phyloP scores from a whole-genome alignment of 169 alveolate species.

The Plasmodium knowlesi region DNA sequence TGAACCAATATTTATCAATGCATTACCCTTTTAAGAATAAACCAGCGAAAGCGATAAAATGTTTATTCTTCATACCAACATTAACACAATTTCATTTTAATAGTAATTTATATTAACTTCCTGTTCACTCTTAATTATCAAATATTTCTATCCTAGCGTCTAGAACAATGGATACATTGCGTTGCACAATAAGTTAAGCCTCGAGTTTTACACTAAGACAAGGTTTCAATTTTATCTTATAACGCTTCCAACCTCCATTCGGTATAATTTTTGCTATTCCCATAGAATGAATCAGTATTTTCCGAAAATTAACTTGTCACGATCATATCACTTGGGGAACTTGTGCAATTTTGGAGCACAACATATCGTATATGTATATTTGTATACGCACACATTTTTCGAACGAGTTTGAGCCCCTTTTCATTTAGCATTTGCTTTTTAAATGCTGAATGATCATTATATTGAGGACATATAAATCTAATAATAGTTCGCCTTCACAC shows the following conservation, averaged over 20 bases:
- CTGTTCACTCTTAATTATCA: background rate
- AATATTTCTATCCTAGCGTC: background rate
- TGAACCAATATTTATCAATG: background rate
- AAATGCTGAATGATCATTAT: background rate
- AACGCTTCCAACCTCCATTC: background rate
- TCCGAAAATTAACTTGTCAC: background rate
- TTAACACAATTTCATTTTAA: background rate
- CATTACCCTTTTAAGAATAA: background rate
- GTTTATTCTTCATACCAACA: background rate
- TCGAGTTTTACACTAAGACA: background rate
- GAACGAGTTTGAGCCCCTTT: background rate
- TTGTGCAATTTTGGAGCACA: background rate
- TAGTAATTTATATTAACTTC: background rate
- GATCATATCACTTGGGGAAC: background rate
- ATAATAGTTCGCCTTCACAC: background rate
- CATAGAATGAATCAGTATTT: background rate
- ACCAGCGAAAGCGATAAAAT: background rate
- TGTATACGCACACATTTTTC: background rate
- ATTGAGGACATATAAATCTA: background rate
- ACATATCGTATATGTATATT: background rate
- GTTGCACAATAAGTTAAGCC: background rate
- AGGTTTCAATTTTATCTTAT: background rate
- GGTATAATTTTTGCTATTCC: background rate
- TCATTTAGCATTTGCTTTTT: background rate
- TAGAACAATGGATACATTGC: background rate